Evolutionary conservation across 2,329 filamentous ascomycete genomes (phyloP).

Genomic region (Stylonectria norvegica): DNA sequence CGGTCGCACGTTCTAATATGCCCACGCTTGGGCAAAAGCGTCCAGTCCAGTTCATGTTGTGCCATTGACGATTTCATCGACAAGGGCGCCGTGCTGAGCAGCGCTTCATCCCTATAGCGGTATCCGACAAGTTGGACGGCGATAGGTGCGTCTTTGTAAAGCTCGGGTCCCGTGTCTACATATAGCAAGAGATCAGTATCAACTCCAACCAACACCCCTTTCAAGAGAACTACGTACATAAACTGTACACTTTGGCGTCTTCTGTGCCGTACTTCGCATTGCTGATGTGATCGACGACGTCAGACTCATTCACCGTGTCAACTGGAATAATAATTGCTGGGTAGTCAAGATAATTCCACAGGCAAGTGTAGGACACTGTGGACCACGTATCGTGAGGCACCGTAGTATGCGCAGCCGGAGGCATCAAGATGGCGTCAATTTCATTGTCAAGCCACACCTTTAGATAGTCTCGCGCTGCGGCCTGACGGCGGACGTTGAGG

Average conservation of each 20-base stretch:
- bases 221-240: background rate
- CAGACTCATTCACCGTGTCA: background rate
- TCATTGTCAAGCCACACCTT: background rate
- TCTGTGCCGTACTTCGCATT: conserved; percentile 1
- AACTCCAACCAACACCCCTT: no score
- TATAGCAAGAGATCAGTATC: background rate
- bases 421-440: conserved; percentile 2
- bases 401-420: conserved; percentile 1
- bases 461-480: background rate
- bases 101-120: conserved; percentile 1
- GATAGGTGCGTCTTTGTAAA: background rate
- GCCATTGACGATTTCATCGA: conserved; percentile 3
- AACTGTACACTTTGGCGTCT: conserved; percentile 1
- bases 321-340: conserved; percentile 1
- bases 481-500: conserved; percentile 1
- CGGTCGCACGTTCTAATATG: background rate
- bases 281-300: background rate
- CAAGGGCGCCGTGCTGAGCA: background rate
- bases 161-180: conserved; percentile 1
- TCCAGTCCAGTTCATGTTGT: background rate
- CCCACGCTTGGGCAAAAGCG: background rate
- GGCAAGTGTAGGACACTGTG: background rate
- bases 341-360: conserved; percentile 5
- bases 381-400: conserved; percentile 1
- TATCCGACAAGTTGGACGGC: conserved; percentile 2